Evolutionary conservation across 139 green algal genomes (phyloP), one percentile per base, ranked within the genome.

Genomic region (Chlamydomonas sphaeroides): DNA sequence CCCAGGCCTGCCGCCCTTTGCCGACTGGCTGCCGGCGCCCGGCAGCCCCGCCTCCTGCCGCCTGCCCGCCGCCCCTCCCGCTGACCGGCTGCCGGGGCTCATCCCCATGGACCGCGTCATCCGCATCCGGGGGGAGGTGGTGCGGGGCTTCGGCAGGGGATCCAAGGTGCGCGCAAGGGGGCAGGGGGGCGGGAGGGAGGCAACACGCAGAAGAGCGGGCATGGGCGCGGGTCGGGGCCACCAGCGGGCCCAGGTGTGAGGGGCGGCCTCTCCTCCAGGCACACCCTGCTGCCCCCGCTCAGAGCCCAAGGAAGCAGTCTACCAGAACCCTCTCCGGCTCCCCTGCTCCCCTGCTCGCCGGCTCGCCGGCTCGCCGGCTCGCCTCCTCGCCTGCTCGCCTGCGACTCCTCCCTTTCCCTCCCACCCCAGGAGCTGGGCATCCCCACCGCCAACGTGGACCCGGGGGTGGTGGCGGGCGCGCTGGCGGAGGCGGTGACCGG

Each of bases 81-180:
- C 21, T 7, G 51, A 26, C 41, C 49, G 39, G 23, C 30, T 17
- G 7, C 48, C 66, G 26, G 76, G 65, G 0, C 68, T 87, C 61
- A 85, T 95, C 7, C 89, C 89, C 8, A 62, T 97, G 71, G 86
- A 96, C 41, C 80, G 79, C 15, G 48, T 88, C 28, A 88, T 96
- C 72, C 85, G 77, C 48, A 85, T 98, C 33, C 89, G 86, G 23
- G 96, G 96, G 11, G 90, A 80, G 5, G 96, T 99, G 51, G 92
- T 99, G 10, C 93, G 93, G 65, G 96, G 96, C n/a, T 99, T 98
- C 86, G 96, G 96, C 0, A 80, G 96, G 25, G 96, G 96, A 10
- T 93, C 88, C 38, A 96, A 95, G 85, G 90, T 94, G 66, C n/a
- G 38, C n/a, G 56, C 20, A 4, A 8, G 38, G 23, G 38, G 1